Conservation (phyloP, 2,329 filamentous ascomycete species). For the Curvularia sp. region DNA sequence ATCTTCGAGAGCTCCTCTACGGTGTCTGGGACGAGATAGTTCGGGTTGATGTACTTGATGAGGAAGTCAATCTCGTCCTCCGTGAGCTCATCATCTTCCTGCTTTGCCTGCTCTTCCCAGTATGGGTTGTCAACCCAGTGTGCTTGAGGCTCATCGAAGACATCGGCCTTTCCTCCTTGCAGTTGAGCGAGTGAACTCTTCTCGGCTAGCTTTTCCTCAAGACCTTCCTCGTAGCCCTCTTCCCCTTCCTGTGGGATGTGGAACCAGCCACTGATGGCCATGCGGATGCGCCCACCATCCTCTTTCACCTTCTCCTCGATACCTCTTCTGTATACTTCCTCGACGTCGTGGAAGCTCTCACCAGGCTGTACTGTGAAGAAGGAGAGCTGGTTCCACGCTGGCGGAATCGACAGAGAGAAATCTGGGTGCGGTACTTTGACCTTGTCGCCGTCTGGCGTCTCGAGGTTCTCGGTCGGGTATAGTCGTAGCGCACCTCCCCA, state of each 20-base stretch:
- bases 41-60: constrained; percentile 86
- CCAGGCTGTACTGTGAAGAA: constrained; percentile 98
- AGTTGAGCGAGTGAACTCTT: constrained; percentile 92
- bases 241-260: constrained; percentile 96
- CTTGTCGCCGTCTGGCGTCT: constrained; percentile 72
- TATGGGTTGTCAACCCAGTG: constrained; percentile 58
- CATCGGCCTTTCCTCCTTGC: constrained; percentile 82
- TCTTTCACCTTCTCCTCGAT: constrained; percentile 67
- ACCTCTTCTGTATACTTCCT: constrained; percentile 85
- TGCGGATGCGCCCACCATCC: constrained; percentile 80
- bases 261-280: constrained; percentile 99
- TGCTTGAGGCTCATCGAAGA: constrained; percentile 81
- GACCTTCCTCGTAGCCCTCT: constrained; percentile 85
- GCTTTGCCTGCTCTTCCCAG: constrained; percentile 48
- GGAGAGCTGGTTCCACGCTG: constrained; percentile 95
- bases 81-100: constrained; percentile 67
- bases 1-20: constrained; percentile 80
- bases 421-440: constrained; percentile 84
- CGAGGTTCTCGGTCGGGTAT: constrained; percentile 73
- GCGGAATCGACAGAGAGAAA: constrained; percentile 81
- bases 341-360: constrained; percentile 98
- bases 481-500: constrained; percentile 93
- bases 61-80: constrained; percentile 87
- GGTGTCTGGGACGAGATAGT: constrained; percentile 90
- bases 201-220: constrained; percentile 86